Evolutionary conservation across 371 early-diverging fungal genomes (phyloP), one percentile per base, ranked within the genome.

Genomic region (Thermomucor indicae-seudaticae): DNA sequence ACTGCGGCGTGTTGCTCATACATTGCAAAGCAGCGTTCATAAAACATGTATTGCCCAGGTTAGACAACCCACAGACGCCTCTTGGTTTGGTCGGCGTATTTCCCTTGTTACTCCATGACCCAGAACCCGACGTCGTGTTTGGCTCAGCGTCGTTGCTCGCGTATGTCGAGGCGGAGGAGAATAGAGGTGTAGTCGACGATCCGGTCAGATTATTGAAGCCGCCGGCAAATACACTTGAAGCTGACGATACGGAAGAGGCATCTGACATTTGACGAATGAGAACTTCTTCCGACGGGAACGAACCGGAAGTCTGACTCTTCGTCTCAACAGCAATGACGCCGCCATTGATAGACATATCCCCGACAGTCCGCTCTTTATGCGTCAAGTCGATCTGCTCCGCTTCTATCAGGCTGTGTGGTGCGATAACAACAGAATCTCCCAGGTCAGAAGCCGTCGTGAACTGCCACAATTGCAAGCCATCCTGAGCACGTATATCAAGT

Each of bases 31-130:
- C 85, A 3, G 86, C 80, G 65, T 89, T 90, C 90, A 93, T 91
- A 64, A 85, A 92, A 65, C 94, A 93, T 0, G 92, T 91, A 58
- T 93, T 93, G 41, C 92, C 92, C 19, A 91, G 68, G 54, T 93
- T 93, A 22, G 54, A 57, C 27, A 91, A 72, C 5, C 92, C 92
- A 16, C 68, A 77, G 1, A 78, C 62, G 6, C 86, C 89, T 32
- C 62, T 50, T 3, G 27, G 37, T 37, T 37, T 37, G 37, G 14
- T 37, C 4, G 37, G 16, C 3, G 11, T 19, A 10, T 5, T 4
- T 5, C 3, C 19, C 37, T 37, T 37, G 37, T 37, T 37, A 14
- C 14, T 37, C 37, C 37, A 37, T n/a, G n/a, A n/a, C n/a, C n/a
- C n/a, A n/a, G n/a, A n/a, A n/a, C 16, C 37, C 37, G 37, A 3